Evolutionary conservation across 2,329 filamentous ascomycete genomes (phyloP).

Genomic region (Scleromitrula shiraiana): DNA sequence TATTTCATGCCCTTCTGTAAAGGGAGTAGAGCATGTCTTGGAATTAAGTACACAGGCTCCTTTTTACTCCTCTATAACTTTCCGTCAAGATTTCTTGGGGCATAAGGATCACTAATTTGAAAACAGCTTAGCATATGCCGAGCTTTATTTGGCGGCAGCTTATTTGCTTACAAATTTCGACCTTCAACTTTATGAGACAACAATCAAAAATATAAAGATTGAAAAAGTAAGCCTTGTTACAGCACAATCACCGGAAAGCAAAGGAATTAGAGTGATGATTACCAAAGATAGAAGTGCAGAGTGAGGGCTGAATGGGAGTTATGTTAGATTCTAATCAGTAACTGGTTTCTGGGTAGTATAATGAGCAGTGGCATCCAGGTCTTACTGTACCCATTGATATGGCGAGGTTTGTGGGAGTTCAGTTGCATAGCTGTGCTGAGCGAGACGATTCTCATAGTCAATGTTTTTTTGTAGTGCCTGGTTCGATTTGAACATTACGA

Average conservation of each 20-base stretch:
- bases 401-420: no score
- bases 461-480: no score
- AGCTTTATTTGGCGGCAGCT: constrained; percentile 3
- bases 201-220: neutral
- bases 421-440: no score
- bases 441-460: no score
- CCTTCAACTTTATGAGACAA: constrained; percentile 2
- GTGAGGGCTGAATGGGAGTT: neutral
- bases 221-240: neutral
- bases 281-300: neutral
- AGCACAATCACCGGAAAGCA: neutral
- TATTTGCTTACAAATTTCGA: neutral
- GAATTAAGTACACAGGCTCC: neutral
- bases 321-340: no score
- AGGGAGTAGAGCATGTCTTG: neutral
- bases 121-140: constrained; percentile 7
- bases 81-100: neutral
- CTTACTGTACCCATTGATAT: no score
- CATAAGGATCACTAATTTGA: neutral
- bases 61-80: neutral
- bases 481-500: no score
- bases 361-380: no score
- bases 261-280: constrained; percentile 3
- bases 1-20: constrained; percentile 4
- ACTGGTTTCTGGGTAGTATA: no score